Percentiles rank a stretch among this genome's conserved stretches.
These are phyloP conservation scores for Rubus idaeus DNA, from an alignment of 306 rosid species.

Conservation along the genomic window DNA sequence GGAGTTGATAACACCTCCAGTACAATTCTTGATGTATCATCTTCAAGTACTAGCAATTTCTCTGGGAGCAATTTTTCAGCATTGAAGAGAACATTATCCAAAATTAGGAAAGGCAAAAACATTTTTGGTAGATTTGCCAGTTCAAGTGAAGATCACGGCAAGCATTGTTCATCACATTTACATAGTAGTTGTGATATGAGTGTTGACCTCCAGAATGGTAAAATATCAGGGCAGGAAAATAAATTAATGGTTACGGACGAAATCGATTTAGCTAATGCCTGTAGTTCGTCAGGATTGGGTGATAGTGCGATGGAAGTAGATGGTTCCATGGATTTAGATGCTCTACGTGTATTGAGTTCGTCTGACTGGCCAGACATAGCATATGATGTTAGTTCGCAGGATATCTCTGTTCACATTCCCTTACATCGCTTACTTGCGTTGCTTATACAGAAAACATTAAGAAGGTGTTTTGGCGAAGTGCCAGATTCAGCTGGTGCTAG, in stretches of 20 bases:
- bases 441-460: slow-evolving; percentile 74
- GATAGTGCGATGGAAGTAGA: slow-evolving; percentile 61
- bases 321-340: slow-evolving; percentile 50
- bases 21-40: slow-evolving; percentile 36
- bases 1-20: slow-evolving; percentile 56
- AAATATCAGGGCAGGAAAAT: slow-evolving; percentile 35
- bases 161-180: slow-evolving; percentile 36
- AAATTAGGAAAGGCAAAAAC: slow-evolving; percentile 59
- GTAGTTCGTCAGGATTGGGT: slow-evolving; percentile 32
- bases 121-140: slow-evolving; percentile 58
- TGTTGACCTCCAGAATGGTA: slow-evolving; percentile 34
- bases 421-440: slow-evolving; percentile 85
- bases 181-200: slow-evolving; percentile 27
- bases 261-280: slow-evolving; percentile 35
- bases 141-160: slow-evolving; percentile 57
- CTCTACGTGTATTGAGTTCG: slow-evolving; percentile 53
- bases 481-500: slow-evolving; percentile 38
- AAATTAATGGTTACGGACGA: slow-evolving; percentile 42
- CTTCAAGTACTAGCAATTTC: slow-evolving; percentile 42
- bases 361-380: slow-evolving; percentile 85
- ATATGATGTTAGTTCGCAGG: slow-evolving; percentile 85
- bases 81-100: slow-evolving; percentile 55
- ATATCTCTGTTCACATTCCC: slow-evolving; percentile 81
- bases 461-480: slow-evolving; percentile 63
- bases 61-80: slow-evolving; percentile 60